These are phyloP conservation scores for Wickerhamomyces queroliae DNA, from an alignment of 805 yeast genomes.

Conservation along the genomic window DNA sequence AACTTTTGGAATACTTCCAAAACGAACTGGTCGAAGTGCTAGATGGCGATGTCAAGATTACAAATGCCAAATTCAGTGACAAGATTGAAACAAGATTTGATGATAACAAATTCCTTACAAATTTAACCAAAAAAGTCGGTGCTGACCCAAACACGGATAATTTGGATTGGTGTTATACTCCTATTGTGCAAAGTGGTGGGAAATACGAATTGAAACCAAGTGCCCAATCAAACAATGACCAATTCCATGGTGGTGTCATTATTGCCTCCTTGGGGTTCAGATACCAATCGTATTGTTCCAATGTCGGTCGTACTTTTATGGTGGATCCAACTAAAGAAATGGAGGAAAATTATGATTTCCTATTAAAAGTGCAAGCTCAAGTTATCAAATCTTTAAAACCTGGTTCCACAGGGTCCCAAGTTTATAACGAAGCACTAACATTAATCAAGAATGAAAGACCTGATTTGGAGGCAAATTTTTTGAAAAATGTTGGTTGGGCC, in stretches of 20 bases:
- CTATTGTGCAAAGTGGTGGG: conserved; percentile 86
- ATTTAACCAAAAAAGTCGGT: conserved; percentile 48
- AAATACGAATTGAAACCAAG: conserved; percentile 79
- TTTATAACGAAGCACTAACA: conserved; percentile 59
- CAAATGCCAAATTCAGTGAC: conserved; percentile 65
- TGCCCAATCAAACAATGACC: conserved; percentile 65
- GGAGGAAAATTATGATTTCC: conserved; percentile 73
- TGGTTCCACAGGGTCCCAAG: conserved; percentile 56
- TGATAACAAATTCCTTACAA: conserved; percentile 60
- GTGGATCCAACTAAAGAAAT: conserved; percentile 82
- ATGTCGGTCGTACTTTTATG: conserved; percentile 79
- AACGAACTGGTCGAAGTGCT: conserved; percentile 84
- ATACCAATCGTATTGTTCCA: conserved; percentile 85
- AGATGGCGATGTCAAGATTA: conserved; percentile 76
- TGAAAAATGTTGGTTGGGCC: conserved; percentile 81
- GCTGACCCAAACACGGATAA: conserved; percentile 69
- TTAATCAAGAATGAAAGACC: conserved; percentile 59
- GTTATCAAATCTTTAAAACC: conserved; percentile 55
- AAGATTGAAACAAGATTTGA: conserved; percentile 78
- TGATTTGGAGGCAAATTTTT: conserved; percentile 55
- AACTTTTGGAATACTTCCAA: conserved; percentile 75
- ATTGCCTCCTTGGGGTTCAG: conserved; percentile 80
- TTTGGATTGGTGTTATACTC: conserved; percentile 91
- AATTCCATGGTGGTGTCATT: conserved; percentile 71
- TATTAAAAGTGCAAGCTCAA: conserved; percentile 63